Conservation (phyloP, 768 basidiomycete species). For the Leccinum uliginosum region DNA sequence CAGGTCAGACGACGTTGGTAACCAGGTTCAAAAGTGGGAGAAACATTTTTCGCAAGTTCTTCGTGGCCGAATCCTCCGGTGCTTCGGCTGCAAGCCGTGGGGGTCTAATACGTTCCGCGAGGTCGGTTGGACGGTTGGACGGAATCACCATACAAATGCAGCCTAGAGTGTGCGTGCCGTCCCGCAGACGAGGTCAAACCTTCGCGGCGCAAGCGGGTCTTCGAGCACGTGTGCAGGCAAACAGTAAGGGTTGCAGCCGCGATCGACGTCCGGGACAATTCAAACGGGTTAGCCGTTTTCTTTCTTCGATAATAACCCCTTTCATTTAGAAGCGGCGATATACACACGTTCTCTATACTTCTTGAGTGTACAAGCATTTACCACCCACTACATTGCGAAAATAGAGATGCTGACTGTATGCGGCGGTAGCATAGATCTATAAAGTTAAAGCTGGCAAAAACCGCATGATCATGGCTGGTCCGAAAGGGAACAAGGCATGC, state of each 20-base stretch:
- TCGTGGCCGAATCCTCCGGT: not conserved
- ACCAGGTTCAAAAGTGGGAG: too few species aligned
- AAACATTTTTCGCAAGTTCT: too few species aligned
- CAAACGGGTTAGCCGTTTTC: not conserved
- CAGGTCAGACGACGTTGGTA: not conserved
- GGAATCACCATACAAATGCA: not conserved
- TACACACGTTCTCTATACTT: too few species aligned
- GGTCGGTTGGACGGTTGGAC: not conserved
- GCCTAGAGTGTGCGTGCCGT: not conserved
- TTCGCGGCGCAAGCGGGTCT: not conserved
- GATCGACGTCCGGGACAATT: not conserved
- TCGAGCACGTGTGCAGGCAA: too few species aligned
- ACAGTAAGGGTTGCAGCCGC: not conserved
- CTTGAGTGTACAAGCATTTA: too few species aligned
- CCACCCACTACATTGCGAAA: not conserved
- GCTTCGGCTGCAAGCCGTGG: not conserved
- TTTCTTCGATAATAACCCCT: not conserved
- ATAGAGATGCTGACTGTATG: not conserved
- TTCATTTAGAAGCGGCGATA: conserved; percentile 16
- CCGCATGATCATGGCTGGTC: not conserved
- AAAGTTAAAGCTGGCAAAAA: not conserved
- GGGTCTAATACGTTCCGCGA: not conserved
- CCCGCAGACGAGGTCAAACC: not conserved
- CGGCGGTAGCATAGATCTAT: not conserved
- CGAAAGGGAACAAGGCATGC: conserved; percentile 7